These are phyloP conservation scores for Nectriaceae sp. DNA, from an alignment of 2,329 filamentous ascomycete species.

Conservation along the genomic window DNA sequence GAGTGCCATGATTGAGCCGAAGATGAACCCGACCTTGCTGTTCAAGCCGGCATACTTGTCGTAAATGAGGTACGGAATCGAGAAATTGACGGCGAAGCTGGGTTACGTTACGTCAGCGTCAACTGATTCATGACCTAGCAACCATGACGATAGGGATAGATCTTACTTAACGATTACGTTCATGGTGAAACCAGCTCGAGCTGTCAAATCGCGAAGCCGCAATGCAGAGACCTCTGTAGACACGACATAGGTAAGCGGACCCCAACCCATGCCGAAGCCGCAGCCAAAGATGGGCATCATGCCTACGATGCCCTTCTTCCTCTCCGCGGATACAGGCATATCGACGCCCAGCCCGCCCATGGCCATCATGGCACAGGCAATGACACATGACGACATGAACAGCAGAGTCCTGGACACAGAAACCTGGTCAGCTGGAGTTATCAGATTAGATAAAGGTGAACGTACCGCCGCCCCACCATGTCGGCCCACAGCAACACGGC, in stretches of 20 bases:
- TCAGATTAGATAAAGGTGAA: neutral
- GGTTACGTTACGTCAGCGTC: too few relatives aligned
- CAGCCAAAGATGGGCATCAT: constrained; percentile 10
- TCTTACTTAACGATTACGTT: constrained; percentile 21
- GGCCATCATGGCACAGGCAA: constrained; percentile 5
- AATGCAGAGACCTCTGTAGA: constrained; percentile 8
- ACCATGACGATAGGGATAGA: too few relatives aligned
- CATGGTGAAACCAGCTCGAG: constrained; percentile 12
- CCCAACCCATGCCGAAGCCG: constrained; percentile 10
- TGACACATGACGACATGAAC: neutral
- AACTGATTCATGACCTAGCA: too few relatives aligned
- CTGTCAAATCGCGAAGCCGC: constrained; percentile 14
- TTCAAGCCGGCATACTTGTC: constrained; percentile 18
- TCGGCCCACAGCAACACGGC: constrained; percentile 1
- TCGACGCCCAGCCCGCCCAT: constrained; percentile 8
- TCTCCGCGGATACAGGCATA: neutral
- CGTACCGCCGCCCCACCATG: constrained; percentile 11
- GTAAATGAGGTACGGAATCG: constrained; percentile 21
- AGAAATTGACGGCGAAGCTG: constrained; percentile 23
- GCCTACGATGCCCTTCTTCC: constrained; percentile 7
- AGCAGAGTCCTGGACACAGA: constrained; percentile 4
- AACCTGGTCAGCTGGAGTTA: neutral
- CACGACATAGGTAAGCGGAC: constrained; percentile 7
- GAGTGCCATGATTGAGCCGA: constrained; percentile 10
- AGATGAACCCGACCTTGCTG: constrained; percentile 24